phyloP scores from a whole-genome alignment of 2,329 filamentous ascomycete species.

The Aspergillus arachidicola region DNA sequence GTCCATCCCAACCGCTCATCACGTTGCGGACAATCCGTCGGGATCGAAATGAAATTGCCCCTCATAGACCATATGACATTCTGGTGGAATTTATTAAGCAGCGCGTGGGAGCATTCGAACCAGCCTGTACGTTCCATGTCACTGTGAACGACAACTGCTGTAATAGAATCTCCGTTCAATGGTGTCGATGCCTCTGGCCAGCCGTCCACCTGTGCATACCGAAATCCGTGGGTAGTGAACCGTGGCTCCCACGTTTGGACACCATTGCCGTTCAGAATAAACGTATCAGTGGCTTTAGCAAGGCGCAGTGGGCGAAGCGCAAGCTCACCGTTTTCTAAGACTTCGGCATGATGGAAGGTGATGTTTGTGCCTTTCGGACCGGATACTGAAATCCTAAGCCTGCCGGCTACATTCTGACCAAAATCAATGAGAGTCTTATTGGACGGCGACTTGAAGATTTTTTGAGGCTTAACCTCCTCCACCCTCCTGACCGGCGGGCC shows the following conservation, averaged over 20 bases:
- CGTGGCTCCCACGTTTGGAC: conserved; percentile 46
- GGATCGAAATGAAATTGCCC: conserved; percentile 60
- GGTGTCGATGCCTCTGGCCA: conserved; percentile 37
- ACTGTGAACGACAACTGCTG: conserved; percentile 50
- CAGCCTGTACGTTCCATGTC: conserved; percentile 53
- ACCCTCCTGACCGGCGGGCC: conserved; percentile 48
- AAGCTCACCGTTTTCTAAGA: conserved; percentile 47
- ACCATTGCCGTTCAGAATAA: conserved; percentile 11
- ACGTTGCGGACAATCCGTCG: conserved; percentile 61
- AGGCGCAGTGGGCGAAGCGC: conserved; percentile 40
- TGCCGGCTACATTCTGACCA: conserved; percentile 61
- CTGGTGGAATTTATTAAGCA: conserved; percentile 54
- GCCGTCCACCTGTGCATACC: conserved; percentile 52
- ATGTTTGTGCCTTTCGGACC: conserved; percentile 23
- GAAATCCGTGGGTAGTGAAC: conserved; percentile 57
- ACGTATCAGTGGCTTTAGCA: conserved; percentile 15
- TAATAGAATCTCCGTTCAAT: conserved; percentile 21
- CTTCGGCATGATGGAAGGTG: conserved; percentile 29
- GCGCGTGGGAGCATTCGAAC: conserved; percentile 54
- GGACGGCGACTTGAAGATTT: conserved; percentile 37
- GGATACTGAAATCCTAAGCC: conserved; percentile 41
- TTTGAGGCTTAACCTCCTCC: conserved; percentile 30
- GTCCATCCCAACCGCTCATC: conserved; percentile 60
- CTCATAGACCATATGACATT: conserved; percentile 61
- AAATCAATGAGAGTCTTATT: conserved; percentile 59